Base-by-base conservation (phyloP, 169 alveolate species). In the Plasmodium sp. region DNA sequence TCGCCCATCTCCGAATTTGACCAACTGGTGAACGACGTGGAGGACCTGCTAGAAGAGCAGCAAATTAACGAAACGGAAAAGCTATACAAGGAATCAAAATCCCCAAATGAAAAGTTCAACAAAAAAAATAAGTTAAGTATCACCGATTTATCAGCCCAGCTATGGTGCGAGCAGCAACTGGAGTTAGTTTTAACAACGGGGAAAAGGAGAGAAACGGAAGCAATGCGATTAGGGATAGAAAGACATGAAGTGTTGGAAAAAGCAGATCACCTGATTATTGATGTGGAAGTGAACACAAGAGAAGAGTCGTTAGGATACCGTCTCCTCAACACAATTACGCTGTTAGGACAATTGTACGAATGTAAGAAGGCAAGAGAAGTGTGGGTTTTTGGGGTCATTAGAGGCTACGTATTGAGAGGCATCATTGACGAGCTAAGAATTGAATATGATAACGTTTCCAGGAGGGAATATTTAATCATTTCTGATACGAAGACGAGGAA, bases 101-200 rank as follows among this genome's bases (percentile, higher is more conserved):
- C 81, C 4, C 95, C 95, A 16, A 92, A 84, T 81, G 95, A 79
- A 85, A 85, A 92, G 67, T 92, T 91, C 62, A 91, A 92, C 77
- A 96, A 96, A 81, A 96, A 96, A 84, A 95, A 97, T 95, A 93
- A 92, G 51, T 85, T 96, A 72, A 94, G 97, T 33, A 97, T 96
- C 16, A 96, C 98, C 2, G 98, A 96, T 74, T 81, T 96, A 22
- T 96, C 97, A 9, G 92, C 97, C 54, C 98, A 96, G 39, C 71
- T 96, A 41, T 96, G 98, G 98, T 96, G 98, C 81, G 98, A 96
- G 83, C 96, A 95, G 82, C 97, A 96, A 91, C 74, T 96, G n/a
- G 97, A 96, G 73, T 92, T 93, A 86, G 93, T 94, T 33, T 95
- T 96, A 43, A 88, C 96, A 6, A 96, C 98, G 6, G 98, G 98